Base-by-base conservation (phyloP, 495 filamentous ascomycete genomes). In the Hyaloscypha variabilis region DNA sequence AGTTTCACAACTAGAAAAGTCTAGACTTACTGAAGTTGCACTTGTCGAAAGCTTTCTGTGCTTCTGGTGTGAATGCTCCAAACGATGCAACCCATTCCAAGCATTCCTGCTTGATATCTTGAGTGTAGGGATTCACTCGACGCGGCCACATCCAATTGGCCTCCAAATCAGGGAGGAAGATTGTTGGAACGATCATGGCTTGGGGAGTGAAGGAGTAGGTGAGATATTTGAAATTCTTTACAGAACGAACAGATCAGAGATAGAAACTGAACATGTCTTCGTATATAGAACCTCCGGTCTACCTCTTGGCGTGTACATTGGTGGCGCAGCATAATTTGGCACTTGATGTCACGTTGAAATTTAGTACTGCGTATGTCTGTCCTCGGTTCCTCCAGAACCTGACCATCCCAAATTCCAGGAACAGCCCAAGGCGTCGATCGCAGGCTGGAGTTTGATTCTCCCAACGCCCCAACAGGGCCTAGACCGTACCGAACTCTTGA, bases 1-100 rank as follows among this genome's bases (percentile, higher is more conserved):
- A 36, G 31, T 36, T 52, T 52, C 23, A 6, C 49, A 52, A 24
- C 17, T 36, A 36, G 49, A 52, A n/a, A 52, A 6, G 49, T 52
- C 19, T 52, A 52, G 49, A 52, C 49, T 52, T 24, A 52, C 49
- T 52, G 23, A 52, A 52, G 23, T 52, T 52, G 49, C 49, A 52
- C 49, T 52, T 52, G 49, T 52, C 49, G 23, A 52, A 52, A 52
- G 49, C 49, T 19, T 52, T 52, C 49, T 52, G 49, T 52, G 49
- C 49, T 52, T 52, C 49, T 52, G 49, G 49, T 52, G 49, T 52
- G 49, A 52, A 52, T n/a, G 49, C 49, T 52, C 49, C 49, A 52
- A 52, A 52, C 6, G 19, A n/a, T 24, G 19, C 49, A 19, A 52
- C 49, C 49, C 49, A 52, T 19, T 52, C 23, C 49, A 52, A 24